phyloP scores from a whole-genome alignment of 2,329 filamentous ascomycete species.

The Phoma sp. region DNA sequence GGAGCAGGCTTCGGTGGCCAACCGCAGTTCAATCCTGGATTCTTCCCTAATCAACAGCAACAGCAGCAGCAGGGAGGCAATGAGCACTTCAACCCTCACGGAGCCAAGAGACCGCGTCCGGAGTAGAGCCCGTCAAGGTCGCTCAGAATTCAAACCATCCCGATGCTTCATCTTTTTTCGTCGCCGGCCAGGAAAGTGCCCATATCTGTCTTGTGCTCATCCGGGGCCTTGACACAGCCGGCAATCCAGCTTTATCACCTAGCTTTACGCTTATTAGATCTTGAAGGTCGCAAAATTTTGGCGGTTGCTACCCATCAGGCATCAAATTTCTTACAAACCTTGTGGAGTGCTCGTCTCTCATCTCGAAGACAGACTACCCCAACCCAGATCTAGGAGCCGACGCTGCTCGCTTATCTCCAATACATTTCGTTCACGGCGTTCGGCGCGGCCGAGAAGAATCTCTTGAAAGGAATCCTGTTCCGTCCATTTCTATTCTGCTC shows the following conservation, averaged over 20 bases:
- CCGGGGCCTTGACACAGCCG: too few species aligned
- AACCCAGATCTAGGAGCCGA: too few species aligned
- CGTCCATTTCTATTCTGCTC: neutral
- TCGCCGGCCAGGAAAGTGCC: neutral
- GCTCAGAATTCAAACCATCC: too few species aligned
- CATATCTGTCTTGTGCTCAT: neutral
- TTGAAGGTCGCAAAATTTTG: too few species aligned
- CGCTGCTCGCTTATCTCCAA: too few species aligned
- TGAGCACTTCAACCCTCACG: conserved; percentile 79
- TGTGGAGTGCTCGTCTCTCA: too few species aligned
- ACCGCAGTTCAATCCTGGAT: conserved; percentile 74
- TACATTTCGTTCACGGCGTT: conserved; percentile 2
- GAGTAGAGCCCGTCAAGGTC: conserved; percentile 55
- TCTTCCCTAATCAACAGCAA: conserved; percentile 62
- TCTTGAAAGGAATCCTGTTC: neutral
- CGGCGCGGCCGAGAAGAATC: neutral
- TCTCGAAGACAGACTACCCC: too few species aligned
- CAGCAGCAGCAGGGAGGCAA: conserved; percentile 54
- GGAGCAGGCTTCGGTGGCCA: conserved; percentile 65
- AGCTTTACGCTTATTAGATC: too few species aligned
- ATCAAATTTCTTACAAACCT: too few species aligned
- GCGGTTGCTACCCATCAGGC: too few species aligned
- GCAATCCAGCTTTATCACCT: too few species aligned
- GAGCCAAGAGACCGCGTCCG: conserved; percentile 77
- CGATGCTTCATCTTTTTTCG: neutral